These are phyloP conservation scores for Cardamine resedifolia DNA, from an alignment of 345 rosid species.

Conservation along the genomic window DNA sequence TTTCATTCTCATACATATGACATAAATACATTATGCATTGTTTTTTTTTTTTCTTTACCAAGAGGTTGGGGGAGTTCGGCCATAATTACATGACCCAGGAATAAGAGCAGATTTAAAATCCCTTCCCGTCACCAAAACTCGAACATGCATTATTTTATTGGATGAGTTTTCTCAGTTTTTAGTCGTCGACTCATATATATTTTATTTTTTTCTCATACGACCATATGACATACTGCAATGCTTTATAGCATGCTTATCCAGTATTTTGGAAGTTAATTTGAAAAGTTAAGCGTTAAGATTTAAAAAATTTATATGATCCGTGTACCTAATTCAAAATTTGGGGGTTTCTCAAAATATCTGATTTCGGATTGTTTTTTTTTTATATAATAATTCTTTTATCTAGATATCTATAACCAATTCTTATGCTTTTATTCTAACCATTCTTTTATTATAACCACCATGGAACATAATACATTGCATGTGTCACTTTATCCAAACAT, in stretches of 20 bases:
- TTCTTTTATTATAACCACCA: constrained; percentile 5
- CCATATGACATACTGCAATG: too few relatives aligned
- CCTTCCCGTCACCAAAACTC: too few relatives aligned
- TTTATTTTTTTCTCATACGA: not conserved
- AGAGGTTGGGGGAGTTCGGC: too few relatives aligned
- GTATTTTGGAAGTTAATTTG: not conserved
- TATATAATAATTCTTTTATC: not conserved
- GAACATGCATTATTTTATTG: constrained; percentile 3
- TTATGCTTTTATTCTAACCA: constrained; percentile 6
- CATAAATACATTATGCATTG: constrained; percentile 14
- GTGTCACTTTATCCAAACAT: constrained; percentile 24
- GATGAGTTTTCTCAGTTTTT: not conserved
- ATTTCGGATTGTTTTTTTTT: not conserved
- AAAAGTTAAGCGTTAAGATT: constrained; percentile 1
- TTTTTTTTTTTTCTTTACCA: too few relatives aligned
- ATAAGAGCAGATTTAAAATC: too few relatives aligned
- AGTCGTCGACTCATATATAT: not conserved
- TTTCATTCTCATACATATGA: not conserved
- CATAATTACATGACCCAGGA: too few relatives aligned
- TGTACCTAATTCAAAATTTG: constrained; percentile 26
- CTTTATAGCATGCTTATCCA: constrained; percentile 3
- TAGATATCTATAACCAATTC: not conserved
- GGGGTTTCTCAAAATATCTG: constrained; percentile 27
- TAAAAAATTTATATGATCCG: not conserved
- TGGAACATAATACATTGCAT: not conserved